phyloP scores from a whole-genome alignment of 306 rosid genomes.

The Potentilla sterilis region DNA sequence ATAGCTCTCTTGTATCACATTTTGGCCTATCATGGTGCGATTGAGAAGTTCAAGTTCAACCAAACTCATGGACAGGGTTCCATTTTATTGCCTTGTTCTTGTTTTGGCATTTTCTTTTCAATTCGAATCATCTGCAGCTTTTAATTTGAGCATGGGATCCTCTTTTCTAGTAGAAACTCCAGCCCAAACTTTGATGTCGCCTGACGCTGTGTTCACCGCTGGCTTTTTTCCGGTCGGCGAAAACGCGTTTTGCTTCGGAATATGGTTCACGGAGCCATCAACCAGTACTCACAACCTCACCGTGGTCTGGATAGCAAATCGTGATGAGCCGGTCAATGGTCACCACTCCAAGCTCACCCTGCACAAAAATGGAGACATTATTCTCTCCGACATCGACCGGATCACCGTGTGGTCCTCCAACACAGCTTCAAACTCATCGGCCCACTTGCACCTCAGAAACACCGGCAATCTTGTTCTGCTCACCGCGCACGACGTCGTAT shows the following conservation, averaged over 20 bases:
- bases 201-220: conserved; percentile 40
- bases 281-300: conserved; percentile 9
- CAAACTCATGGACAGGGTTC: conserved; percentile 17
- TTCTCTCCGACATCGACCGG: conserved; percentile 31
- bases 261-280: conserved; percentile 35
- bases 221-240: conserved; percentile 48
- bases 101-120: not conserved
- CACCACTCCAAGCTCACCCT: conserved; percentile 41
- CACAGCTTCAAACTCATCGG: conserved; percentile 23
- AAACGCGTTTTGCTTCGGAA: conserved; percentile 51
- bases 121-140: conserved; percentile 11
- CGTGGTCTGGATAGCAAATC: conserved; percentile 55
- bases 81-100: conserved; percentile 8
- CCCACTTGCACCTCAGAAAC: conserved; percentile 26
- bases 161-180: conserved; percentile 37
- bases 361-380: conserved; percentile 36
- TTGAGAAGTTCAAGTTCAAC: not conserved
- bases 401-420: conserved; percentile 45
- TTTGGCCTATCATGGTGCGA: not conserved
- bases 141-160: conserved; percentile 31
- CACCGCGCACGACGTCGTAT: not conserved
- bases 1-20: not conserved
- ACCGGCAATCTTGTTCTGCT: conserved; percentile 45
- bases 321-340: conserved; percentile 45
- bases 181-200: conserved; percentile 31